A percentile compares a stretch with the other conserved stretches of the same genome.
These are phyloP conservation scores for Tuber microsphaerosporum DNA, from an alignment of 495 filamentous ascomycete species.

Conservation along the genomic window DNA sequence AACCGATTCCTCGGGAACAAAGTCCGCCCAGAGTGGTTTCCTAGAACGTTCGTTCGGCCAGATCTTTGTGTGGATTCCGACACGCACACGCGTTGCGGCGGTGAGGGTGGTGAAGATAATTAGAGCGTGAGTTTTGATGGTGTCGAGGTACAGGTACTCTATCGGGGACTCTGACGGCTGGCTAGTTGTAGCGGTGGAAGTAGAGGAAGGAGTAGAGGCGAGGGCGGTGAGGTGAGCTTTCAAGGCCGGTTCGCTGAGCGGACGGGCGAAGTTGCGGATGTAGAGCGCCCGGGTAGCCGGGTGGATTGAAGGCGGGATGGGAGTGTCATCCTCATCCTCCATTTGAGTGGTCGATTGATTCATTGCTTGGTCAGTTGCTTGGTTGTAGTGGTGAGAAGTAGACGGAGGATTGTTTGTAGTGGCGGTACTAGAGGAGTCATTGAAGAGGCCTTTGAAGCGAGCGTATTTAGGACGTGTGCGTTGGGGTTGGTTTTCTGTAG, in stretches of 20 bases:
- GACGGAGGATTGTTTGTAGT: slow-evolving; percentile 13
- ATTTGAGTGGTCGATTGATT: background rate
- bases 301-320: slow-evolving; percentile 59
- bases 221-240: slow-evolving; percentile 60
- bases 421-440: slow-evolving; percentile 21
- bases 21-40: slow-evolving; percentile 82
- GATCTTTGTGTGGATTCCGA: slow-evolving; percentile 63
- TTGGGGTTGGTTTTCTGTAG: slow-evolving; percentile 13
- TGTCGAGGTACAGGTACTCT: slow-evolving; percentile 67
- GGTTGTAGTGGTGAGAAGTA: slow-evolving; percentile 23
- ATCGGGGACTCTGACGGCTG: slow-evolving; percentile 49
- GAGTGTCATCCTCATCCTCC: slow-evolving; percentile 36
- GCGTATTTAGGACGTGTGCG: slow-evolving; percentile 42
- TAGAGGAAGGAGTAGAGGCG: slow-evolving; percentile 52
- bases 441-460: slow-evolving; percentile 54
- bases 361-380: slow-evolving; percentile 8
- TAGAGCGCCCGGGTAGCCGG: slow-evolving; percentile 79
- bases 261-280: slow-evolving; percentile 85
- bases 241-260: slow-evolving; percentile 60
- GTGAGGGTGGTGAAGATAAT: slow-evolving; percentile 59
- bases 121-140: slow-evolving; percentile 81
- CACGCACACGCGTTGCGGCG: slow-evolving; percentile 71
- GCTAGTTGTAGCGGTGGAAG: slow-evolving; percentile 25
- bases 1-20: slow-evolving; percentile 70
- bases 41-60: slow-evolving; percentile 85